Percentiles rank a stretch among this genome's conserved stretches.
Evolutionary conservation across 495 filamentous ascomycete species (phyloP).

Genomic region (Xylaria acuta): DNA sequence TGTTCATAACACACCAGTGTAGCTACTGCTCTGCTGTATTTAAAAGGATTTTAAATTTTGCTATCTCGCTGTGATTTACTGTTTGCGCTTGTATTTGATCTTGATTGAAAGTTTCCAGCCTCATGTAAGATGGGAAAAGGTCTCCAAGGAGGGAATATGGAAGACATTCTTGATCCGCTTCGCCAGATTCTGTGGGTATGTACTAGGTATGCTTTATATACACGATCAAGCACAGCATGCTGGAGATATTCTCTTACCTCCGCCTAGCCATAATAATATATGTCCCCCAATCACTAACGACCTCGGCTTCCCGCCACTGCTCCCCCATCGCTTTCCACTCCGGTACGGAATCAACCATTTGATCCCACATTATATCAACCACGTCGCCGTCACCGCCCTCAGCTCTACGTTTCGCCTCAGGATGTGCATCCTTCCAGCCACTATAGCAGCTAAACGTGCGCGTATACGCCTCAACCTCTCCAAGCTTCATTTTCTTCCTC

Average conservation of each 20-base stretch:
- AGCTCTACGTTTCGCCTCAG: constrained; percentile 49
- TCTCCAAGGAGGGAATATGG: too few relatives aligned
- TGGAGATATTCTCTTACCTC: constrained; percentile 34
- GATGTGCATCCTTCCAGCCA: constrained; percentile 60
- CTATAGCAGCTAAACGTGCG: constrained; percentile 63
- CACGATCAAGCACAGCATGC: not conserved
- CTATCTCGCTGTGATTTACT: not conserved
- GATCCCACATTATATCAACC: constrained; percentile 63
- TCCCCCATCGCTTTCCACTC: constrained; percentile 57
- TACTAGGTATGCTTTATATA: not conserved
- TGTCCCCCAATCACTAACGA: constrained; percentile 62
- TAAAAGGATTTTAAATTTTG: too few relatives aligned
- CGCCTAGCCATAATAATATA: constrained; percentile 60
- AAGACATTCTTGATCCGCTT: not conserved
- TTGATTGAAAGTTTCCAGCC: not conserved
- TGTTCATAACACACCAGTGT: too few relatives aligned
- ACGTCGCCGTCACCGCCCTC: constrained; percentile 60
- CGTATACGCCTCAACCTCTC: constrained; percentile 60
- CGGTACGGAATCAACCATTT: constrained; percentile 52
- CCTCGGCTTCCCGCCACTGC: constrained; percentile 54
- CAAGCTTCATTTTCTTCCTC: constrained; percentile 57
- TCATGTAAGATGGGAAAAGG: too few relatives aligned
- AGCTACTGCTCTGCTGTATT: too few relatives aligned
- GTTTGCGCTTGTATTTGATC: not conserved
- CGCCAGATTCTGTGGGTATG: not conserved